Evolutionary conservation across 2,329 filamentous ascomycete genomes (phyloP), one percentile per base, ranked within the genome.

Genomic region (Fusarium floridanum): DNA sequence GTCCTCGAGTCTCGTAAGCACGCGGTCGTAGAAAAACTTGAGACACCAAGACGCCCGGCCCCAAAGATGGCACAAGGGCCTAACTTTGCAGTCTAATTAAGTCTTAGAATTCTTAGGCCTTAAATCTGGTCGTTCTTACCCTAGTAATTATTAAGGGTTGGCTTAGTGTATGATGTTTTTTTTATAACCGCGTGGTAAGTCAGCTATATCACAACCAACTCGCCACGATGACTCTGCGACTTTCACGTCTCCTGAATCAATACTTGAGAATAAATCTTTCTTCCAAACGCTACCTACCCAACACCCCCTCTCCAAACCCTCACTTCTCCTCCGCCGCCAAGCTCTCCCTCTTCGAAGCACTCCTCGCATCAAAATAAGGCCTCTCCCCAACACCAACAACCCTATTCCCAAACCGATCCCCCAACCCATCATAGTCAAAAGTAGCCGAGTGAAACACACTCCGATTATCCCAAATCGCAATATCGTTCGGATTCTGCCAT

Each of bases 401-500:
- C 2, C 89, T 79, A 36, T 86, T 84, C 0, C 88, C 88, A 10
- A 82, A 83, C 5, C 88, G 79, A 71, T 88, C 84, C 1, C 88
- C 88, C 9, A 84, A 76, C 1, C 81, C 83, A 48, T 86, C 80
- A 72, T 88, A 88, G 72, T 90, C 88, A 14, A 84, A 84, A 0
- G 87, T 90, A 0, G 88, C 88, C 3, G 86, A 84, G 72, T 91
- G 88, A 74, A 87, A 90, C 1, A 86, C 86, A n/a, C 84, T 86
- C 9, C 88, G 82, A 73, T 90, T 90, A 71, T 91, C 88, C 88
- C 89, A 90, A 71, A 90, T 89, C 2, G 88, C 88, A 32, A 82
- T 73, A 36, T 90, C 89, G 59, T 87, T 85, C 9, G 79, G 79
- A 53, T 83, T 80, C 68, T 83, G 72, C 86, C 86, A 88, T 66